Conservation (phyloP, 345 rosid species). For the Brassica incana region DNA sequence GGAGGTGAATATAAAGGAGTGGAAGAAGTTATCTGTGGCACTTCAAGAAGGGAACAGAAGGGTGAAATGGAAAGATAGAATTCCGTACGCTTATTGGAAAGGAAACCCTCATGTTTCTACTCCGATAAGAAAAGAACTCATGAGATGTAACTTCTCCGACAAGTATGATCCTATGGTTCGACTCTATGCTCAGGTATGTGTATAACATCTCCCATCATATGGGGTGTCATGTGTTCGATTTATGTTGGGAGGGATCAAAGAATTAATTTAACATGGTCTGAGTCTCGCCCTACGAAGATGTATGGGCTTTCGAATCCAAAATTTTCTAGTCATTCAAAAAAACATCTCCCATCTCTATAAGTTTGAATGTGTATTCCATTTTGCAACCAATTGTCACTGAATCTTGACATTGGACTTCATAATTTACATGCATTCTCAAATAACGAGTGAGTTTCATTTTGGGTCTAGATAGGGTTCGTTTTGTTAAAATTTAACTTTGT, state of each 20-base stretch:
- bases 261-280: not conserved
- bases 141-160: constrained; percentile 50
- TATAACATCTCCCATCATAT: not conserved
- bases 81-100: constrained; percentile 66
- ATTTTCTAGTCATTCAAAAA: not conserved
- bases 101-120: constrained; percentile 48
- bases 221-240: not conserved
- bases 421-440: not conserved
- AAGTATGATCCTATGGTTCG: constrained; percentile 44
- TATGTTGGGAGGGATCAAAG: not conserved
- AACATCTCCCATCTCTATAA: not conserved
- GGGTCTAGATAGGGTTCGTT: not conserved
- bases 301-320: not conserved
- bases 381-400: not conserved
- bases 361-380: not conserved
- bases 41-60: constrained; percentile 46
- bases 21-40: constrained; percentile 46
- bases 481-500: not conserved
- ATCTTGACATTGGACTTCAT: not conserved
- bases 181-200: constrained; percentile 40
- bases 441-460: not conserved
- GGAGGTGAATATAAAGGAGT: constrained; percentile 64
- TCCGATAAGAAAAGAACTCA: constrained; percentile 38
- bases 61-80: constrained; percentile 56
- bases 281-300: not conserved